Base-by-base conservation (phyloP, 768 basidiomycete genomes). In the Heimioporus sp. region DNA sequence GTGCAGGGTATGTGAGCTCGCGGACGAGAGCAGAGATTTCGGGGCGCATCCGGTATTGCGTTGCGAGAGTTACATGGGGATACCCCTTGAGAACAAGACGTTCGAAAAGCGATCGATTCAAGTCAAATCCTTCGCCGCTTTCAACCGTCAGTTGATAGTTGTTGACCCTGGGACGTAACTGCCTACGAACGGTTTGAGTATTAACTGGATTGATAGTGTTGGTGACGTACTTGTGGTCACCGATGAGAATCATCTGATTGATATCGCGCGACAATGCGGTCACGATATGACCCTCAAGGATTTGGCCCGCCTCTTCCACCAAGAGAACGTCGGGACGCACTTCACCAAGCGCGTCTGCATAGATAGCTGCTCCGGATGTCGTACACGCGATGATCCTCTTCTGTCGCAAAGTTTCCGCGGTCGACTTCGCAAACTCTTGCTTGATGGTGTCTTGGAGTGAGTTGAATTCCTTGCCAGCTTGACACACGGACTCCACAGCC, bases 31-130 rank as follows among this genome's bases (percentile, higher is more conserved):
- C 58, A 7, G 87, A 83, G 10, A 88, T 87, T 53, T 87, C 83
- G 0, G 86, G 86, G 1, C 86, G 75, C 87, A 88, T 88, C 21
- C 86, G 79, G 59, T 88, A 86, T 54, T 88, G 87, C 32, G 74
- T 62, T 1, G 60, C 64, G 12, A 88, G 76, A 0, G 73, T 80
- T 43, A 68, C 60, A 54, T 88, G 86, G 0, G 86, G 85, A 56
- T 80, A 87, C 0, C 76, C 79, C 48, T 75, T 75, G 5, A 81
- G 65, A 10, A 86, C 80, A 0, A 86, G 76, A 11, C 86, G 80
- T 55, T 88, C 86, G 56, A 88, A 87, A 0, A 88, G 71, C 0
- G 83, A 86, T 34, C 74, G 61, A 46, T 88, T 87, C 20, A 88
- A 72, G 49, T 87, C 82, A 51, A 72, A 87, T 2, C 85, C 85